Evolutionary conservation across 2,329 filamentous ascomycete genomes (phyloP).

Genomic region (Penicillium nordicum): DNA sequence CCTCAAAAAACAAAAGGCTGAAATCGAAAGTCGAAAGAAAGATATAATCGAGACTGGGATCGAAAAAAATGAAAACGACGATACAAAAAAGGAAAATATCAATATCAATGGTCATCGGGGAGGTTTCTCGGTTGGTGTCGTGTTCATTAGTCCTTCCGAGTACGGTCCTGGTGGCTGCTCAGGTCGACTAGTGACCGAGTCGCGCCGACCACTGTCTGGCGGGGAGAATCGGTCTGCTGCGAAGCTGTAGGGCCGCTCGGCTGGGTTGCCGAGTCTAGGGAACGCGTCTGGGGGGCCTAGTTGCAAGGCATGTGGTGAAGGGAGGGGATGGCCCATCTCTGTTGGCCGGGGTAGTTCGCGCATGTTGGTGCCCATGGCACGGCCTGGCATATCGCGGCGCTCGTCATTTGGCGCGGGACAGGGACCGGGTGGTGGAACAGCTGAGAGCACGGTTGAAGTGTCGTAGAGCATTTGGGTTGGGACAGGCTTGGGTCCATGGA

Average conservation of each 20-base stretch:
- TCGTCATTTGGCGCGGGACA: background rate
- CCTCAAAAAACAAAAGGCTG: slow-evolving; percentile 1
- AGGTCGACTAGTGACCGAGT: slow-evolving; percentile 23
- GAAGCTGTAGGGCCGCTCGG: slow-evolving; percentile 21
- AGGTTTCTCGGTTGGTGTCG: slow-evolving; percentile 15
- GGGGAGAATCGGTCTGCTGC: slow-evolving; percentile 25
- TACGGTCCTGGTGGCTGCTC: slow-evolving; percentile 22
- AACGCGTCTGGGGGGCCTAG: slow-evolving; percentile 29
- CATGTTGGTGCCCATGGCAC: slow-evolving; percentile 20
- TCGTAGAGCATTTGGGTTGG: slow-evolving; percentile 18
- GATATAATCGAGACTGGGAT: background rate
- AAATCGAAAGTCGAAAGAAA: background rate
- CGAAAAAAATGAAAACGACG: slow-evolving; percentile 4
- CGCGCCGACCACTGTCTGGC: slow-evolving; percentile 25
- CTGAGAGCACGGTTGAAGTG: slow-evolving; percentile 14
- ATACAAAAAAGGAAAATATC: slow-evolving; percentile 5
- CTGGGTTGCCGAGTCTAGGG: slow-evolving; percentile 20
- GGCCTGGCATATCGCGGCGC: slow-evolving; percentile 21
- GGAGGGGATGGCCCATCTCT: slow-evolving; percentile 29
- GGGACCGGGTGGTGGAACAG: slow-evolving; percentile 11
- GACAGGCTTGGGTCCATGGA: slow-evolving; percentile 2
- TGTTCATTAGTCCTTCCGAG: slow-evolving; percentile 20
- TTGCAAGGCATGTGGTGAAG: slow-evolving; percentile 30
- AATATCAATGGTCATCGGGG: slow-evolving; percentile 4
- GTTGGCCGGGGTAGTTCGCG: slow-evolving; percentile 29